phyloP scores from a whole-genome alignment of 169 alveolate species.

The Haemoproteus tartakovskyi region DNA sequence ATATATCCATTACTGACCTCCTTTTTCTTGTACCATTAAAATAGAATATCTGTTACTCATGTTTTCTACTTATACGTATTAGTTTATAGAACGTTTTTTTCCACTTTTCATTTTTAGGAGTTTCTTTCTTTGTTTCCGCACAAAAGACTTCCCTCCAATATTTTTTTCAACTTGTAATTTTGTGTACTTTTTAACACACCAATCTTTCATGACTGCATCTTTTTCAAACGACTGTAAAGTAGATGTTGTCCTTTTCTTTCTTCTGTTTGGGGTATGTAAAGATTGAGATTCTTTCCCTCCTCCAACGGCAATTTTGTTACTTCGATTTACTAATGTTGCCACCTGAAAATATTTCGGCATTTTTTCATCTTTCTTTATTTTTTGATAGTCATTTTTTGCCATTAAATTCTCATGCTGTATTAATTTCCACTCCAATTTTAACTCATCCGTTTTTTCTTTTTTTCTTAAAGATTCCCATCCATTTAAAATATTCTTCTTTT shows the following conservation, averaged over 20 bases:
- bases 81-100: background rate
- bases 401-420: conserved; percentile 48
- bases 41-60: background rate
- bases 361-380: conserved; percentile 60
- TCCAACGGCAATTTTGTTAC: conserved; percentile 56
- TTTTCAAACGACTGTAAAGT: conserved; percentile 39
- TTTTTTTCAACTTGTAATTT: conserved; percentile 53
- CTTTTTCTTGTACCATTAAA: background rate
- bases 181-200: conserved; percentile 62
- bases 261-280: conserved; percentile 52
- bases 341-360: conserved; percentile 66
- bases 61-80: background rate
- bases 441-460: conserved; percentile 54
- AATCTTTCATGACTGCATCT: conserved; percentile 18
- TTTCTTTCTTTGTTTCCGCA: conserved; percentile 41
- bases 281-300: conserved; percentile 63
- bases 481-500: conserved; percentile 14
- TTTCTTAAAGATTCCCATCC: conserved; percentile 61
- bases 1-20: too few relatives aligned
- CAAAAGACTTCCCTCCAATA: conserved; percentile 63
- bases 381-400: conserved; percentile 23
- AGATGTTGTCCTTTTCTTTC: conserved; percentile 30
- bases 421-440: conserved; percentile 57
- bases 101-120: conserved; percentile 2
- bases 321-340: conserved; percentile 54